Conservation (phyloP, 176 grass and related monocot genomes). For the Rhipidocladum racemiflorum region DNA sequence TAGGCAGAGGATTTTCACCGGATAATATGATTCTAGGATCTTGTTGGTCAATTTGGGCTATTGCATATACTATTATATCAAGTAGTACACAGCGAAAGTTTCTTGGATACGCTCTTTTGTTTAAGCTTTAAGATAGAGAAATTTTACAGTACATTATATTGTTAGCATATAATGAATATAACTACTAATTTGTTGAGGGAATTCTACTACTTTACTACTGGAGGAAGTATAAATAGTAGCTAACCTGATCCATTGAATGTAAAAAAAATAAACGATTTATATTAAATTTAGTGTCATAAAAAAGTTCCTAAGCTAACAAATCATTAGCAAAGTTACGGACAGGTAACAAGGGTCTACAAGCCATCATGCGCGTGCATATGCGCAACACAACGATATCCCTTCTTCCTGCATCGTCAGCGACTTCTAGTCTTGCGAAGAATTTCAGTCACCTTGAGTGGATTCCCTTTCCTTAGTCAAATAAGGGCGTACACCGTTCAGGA, state of each 20-base stretch:
- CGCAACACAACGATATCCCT: background rate
- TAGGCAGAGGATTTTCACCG: background rate
- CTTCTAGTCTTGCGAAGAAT: background rate
- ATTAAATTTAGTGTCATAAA: too few relatives aligned
- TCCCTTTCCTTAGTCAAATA: background rate
- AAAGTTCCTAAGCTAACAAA: too few relatives aligned
- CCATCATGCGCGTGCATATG: background rate
- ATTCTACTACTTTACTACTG: too few relatives aligned
- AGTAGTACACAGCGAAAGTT: background rate
- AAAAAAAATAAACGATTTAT: too few relatives aligned
- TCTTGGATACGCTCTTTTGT: background rate
- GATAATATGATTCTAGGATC: background rate
- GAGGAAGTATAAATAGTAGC: too few relatives aligned
- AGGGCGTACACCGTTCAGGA: background rate
- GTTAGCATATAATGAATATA: too few relatives aligned
- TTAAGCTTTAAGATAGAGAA: background rate
- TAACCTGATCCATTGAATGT: too few relatives aligned
- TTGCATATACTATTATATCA: background rate
- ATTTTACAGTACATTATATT: too few relatives aligned
- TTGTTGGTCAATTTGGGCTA: background rate
- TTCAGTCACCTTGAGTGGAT: background rate
- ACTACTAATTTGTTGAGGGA: too few relatives aligned
- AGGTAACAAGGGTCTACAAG: background rate
- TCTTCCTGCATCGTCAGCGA: background rate
- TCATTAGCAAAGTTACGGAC: background rate